These are phyloP conservation scores for Sarocladiaceae sp. DNA, from an alignment of 2,329 filamentous ascomycete species.

Conservation along the genomic window DNA sequence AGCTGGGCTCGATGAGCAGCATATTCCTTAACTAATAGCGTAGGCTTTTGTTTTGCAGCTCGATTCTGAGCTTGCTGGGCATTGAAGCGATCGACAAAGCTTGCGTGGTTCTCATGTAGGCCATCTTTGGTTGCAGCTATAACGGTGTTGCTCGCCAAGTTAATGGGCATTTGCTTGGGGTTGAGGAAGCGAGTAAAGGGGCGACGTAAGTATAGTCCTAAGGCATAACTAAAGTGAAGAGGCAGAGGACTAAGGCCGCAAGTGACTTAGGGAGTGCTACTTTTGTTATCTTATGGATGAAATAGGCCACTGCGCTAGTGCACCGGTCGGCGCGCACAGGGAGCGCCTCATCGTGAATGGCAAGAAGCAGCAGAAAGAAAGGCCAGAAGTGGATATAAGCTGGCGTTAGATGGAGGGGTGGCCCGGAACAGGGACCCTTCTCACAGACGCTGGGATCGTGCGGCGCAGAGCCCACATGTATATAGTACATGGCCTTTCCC, in stretches of 20 bases:
- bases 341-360: not conserved
- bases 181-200: conserved; percentile 1
- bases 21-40: conserved; percentile 17
- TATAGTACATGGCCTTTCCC: conserved; percentile 1
- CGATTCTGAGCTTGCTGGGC: conserved; percentile 7
- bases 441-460: not conserved
- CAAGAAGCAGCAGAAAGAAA: conserved; percentile 1
- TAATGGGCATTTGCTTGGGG: conserved; percentile 1
- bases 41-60: conserved; percentile 12
- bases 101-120: conserved; percentile 11
- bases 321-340: not conserved
- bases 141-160: conserved; percentile 1
- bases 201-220: not conserved
- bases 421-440: conserved; percentile 1
- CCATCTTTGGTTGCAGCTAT: conserved; percentile 1
- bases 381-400: conserved; percentile 1
- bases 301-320: not conserved
- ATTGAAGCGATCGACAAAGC: conserved; percentile 12
- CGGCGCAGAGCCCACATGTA: conserved; percentile 1
- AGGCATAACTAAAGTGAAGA: conserved; percentile 2
- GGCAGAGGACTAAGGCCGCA: conserved; percentile 3
- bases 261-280: conserved; percentile 1
- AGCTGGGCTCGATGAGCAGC: conserved; percentile 15
- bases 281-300: conserved; percentile 2
- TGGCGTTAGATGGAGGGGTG: not conserved